phyloP scores from a whole-genome alignment of 129 eudicot genomes.

The Sambucus nigra region DNA sequence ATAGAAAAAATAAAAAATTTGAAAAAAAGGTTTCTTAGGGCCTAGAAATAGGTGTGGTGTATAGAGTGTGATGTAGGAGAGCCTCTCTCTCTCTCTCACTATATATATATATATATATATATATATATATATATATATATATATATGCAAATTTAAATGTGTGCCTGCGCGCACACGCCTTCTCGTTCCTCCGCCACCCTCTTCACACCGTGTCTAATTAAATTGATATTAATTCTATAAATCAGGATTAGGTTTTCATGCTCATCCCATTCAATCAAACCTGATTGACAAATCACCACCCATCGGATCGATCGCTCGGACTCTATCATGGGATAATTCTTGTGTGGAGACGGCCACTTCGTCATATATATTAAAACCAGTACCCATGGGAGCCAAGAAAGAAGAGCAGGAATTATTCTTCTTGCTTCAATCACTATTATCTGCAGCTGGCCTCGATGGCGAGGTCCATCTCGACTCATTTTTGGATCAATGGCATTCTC shows the following conservation, averaged over 20 bases:
- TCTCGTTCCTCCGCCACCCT: background rate
- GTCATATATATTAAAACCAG: conserved; percentile 21
- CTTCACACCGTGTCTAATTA: too few relatives aligned
- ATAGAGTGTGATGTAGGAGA: too few relatives aligned
- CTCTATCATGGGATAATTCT: conserved; percentile 78
- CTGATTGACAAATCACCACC: conserved; percentile 94
- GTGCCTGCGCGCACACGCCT: too few relatives aligned
- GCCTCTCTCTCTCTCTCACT: too few relatives aligned
- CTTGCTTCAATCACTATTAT: conserved; percentile 48
- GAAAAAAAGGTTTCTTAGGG: too few relatives aligned
- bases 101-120: too few relatives aligned
- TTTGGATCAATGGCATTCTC: conserved; percentile 65
- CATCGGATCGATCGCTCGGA: conserved; percentile 91
- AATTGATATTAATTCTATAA: conserved; percentile 4
- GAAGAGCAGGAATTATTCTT: conserved; percentile 54
- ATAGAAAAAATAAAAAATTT: too few relatives aligned
- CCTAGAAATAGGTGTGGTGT: too few relatives aligned
- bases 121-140: too few relatives aligned
- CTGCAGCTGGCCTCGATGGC: conserved; percentile 43
- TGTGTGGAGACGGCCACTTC: conserved; percentile 41
- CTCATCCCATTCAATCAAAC: conserved; percentile 35
- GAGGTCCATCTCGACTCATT: conserved; percentile 27
- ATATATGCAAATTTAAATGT: too few relatives aligned
- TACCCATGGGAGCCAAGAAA: conserved; percentile 34
- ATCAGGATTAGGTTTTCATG: conserved; percentile 34